Evolutionary conservation across 768 basidiomycete genomes (phyloP).

Genomic region (Trametes maxima): DNA sequence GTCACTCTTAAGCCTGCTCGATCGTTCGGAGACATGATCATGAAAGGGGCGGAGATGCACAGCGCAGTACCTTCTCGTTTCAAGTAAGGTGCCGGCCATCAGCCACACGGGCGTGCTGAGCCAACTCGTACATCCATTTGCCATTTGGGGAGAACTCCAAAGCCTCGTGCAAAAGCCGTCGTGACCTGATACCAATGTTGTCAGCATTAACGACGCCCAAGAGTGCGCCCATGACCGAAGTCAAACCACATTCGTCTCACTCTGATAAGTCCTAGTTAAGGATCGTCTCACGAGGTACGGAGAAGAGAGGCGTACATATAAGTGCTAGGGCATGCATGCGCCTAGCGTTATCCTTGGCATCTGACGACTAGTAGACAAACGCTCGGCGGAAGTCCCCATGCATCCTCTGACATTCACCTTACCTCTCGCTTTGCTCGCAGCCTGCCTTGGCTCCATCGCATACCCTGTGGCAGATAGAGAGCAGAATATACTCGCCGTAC

Average conservation of each 20-base stretch:
- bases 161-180: neutral
- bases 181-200: neutral
- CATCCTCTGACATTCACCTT: neutral
- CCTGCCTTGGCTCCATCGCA: neutral
- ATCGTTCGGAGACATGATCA: too few species aligned
- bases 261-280: neutral
- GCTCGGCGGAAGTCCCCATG: neutral
- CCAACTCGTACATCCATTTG: neutral
- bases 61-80: neutral
- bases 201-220: neutral
- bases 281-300: neutral
- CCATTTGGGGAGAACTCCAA: neutral
- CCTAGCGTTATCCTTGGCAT: neutral
- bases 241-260: neutral
- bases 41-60: neutral
- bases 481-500: neutral
- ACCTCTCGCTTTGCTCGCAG: neutral
- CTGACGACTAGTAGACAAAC: neutral
- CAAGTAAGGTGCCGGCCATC: neutral
- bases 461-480: neutral
- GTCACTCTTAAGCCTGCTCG: too few species aligned
- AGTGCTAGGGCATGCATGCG: neutral
- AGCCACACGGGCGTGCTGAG: neutral
- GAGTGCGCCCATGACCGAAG: neutral
- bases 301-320: neutral